phyloP scores from a whole-genome alignment of 495 filamentous ascomycete species.

The Penicillium coffeae region DNA sequence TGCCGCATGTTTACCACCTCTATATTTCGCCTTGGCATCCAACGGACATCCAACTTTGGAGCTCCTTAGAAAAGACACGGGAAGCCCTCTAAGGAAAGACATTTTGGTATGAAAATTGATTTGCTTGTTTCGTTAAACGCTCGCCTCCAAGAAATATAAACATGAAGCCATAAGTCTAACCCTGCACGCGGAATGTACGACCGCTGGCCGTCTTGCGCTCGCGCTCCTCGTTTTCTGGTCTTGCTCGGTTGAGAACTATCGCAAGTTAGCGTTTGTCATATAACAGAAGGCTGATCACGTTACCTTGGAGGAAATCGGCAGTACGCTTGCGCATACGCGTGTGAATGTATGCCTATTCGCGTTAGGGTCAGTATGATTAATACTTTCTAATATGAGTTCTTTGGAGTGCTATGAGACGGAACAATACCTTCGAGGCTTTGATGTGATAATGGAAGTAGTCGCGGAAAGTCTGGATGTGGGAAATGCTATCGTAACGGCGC shows the following conservation, averaged over 20 bases:
- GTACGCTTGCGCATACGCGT: constrained; percentile 95
- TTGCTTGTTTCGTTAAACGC: constrained; percentile 23
- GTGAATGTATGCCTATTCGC: constrained; percentile 83
- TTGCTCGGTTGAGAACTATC: constrained; percentile 79
- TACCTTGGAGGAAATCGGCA: constrained; percentile 96
- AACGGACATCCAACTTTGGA: no score
- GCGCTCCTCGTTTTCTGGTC: constrained; percentile 93
- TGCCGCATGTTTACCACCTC: no score
- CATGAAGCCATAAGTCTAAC: constrained; percentile 27
- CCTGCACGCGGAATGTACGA: constrained; percentile 81
- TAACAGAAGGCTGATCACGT: constrained; percentile 7
- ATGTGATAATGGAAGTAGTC: constrained; percentile 99
- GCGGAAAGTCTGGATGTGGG: constrained; percentile 98
- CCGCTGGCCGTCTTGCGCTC: constrained; percentile 98
- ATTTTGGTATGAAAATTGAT: constrained; percentile 4
- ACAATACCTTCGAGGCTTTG: constrained; percentile 84
- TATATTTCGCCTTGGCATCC: no score
- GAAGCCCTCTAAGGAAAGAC: not conserved
- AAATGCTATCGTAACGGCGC: constrained; percentile 89
- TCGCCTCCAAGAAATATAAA: constrained; percentile 21
- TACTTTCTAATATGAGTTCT: no score
- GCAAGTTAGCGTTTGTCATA: constrained; percentile 23
- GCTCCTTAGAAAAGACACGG: no score
- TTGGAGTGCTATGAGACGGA: not conserved
- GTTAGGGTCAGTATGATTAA: constrained; percentile 5